Evolutionary conservation across 768 basidiomycete species (phyloP), one percentile per base, ranked within the genome.

Genomic region (Porphyrellus cyaneotinctus): DNA sequence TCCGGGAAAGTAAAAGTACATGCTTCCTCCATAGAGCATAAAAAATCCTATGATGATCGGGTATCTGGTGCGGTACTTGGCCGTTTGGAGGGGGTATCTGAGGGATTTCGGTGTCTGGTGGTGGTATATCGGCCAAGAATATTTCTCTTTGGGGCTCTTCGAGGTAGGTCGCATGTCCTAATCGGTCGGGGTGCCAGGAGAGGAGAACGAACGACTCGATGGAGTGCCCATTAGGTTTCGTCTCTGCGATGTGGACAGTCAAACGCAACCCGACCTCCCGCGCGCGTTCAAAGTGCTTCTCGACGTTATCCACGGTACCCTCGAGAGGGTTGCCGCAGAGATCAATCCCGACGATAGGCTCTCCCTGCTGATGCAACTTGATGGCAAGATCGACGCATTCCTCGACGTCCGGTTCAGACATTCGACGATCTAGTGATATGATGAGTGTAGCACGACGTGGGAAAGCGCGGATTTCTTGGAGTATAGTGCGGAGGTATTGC

Each of bases 221-320:
- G 4, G 74, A 8, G 81, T 69, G 62, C 81, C 82, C 24, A 69
- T 61, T 9, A 52, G 50, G 0, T 78, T 82, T 84, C 83, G 86
- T 88, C 78, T 94, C 91, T 2, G 91, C 88, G 47, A 92, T 84
- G 66, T 93, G 91, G 33, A 92, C 65, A 0, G 91, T 93, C n/a
- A 91, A 59, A 2, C 83, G 78, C 9, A 93, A 66, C 1, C 87
- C 88, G 1, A 78, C 82, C 33, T 64, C 72, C 51, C 78, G 82
- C 1, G 80, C 88, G 42, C 72, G 68, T 12, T 65, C 67, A 60
- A 91, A 81, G 53, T 80, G 73, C 22, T 70, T 70, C 17, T 66
- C 72, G 54, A 87, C 84, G 3, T 61, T 58, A 5, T 69, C 63
- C 64, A 87, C 77, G 57, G 84, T 74, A 0, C 88, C 86, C 48